Percentiles rank a stretch among this genome's conserved stretches.
These are phyloP conservation scores for Skeletonema costatum DNA, from an alignment of 108 stramenopile genomes.

Conservation along the genomic window DNA sequence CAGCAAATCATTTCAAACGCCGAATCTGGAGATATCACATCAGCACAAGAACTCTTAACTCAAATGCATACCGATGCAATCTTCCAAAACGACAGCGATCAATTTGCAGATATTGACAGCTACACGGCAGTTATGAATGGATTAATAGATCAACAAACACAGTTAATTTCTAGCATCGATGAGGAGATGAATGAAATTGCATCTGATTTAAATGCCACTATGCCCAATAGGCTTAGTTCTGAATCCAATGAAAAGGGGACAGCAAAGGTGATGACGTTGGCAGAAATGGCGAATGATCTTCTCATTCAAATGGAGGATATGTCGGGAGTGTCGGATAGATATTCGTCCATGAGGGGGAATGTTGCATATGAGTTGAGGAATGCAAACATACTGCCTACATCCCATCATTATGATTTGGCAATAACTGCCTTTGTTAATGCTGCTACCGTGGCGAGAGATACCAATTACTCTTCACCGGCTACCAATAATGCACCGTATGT, in stretches of 20 bases:
- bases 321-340: constrained; percentile 46
- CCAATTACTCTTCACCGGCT: constrained; percentile 22
- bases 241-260: constrained; percentile 9
- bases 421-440: constrained; percentile 39
- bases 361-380: constrained; percentile 9
- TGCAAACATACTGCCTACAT: constrained; percentile 29
- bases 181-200: constrained; percentile 1
- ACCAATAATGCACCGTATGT: constrained; percentile 41
- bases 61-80: constrained; percentile 32
- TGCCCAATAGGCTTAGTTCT: constrained; percentile 3
- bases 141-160: constrained; percentile 28
- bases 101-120: constrained; percentile 42
- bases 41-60: constrained; percentile 27
- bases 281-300: constrained; percentile 41
- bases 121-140: constrained; percentile 43
- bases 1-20: constrained; percentile 34
- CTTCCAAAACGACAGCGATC: constrained; percentile 6
- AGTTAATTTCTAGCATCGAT: constrained; percentile 10
- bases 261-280: constrained; percentile 19
- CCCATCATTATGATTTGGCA: constrained; percentile 44
- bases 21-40: constrained; percentile 33
- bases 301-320: constrained; percentile 49
- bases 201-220: constrained; percentile 12
- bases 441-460: constrained; percentile 23
- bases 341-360: constrained; percentile 40